These are phyloP conservation scores for Cucumis hystrix DNA, from an alignment of 306 rosid genomes.

Conservation along the genomic window DNA sequence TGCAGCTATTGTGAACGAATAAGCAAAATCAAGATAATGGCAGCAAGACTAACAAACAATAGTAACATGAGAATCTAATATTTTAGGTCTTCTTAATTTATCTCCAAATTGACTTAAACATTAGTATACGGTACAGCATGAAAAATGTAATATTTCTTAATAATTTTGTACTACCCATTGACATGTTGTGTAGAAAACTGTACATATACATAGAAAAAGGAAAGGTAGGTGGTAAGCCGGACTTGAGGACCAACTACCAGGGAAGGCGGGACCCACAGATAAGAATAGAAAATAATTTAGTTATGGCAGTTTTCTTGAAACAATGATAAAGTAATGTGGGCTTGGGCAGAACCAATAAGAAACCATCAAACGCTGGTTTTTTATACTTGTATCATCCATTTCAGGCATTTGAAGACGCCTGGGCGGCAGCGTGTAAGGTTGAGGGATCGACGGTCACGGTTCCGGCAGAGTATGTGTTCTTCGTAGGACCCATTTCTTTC, in stretches of 20 bases:
- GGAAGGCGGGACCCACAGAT: constrained; percentile 21
- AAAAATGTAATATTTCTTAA: neutral
- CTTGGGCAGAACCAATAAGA: neutral
- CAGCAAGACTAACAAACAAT: neutral
- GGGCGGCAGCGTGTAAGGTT: constrained; percentile 80
- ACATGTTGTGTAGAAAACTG: neutral
- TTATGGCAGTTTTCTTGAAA: constrained; percentile 37
- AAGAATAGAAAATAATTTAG: constrained; percentile 23
- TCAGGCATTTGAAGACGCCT: constrained; percentile 87
- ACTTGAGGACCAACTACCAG: constrained; percentile 9
- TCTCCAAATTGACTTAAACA: neutral
- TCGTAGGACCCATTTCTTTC: constrained; percentile 87
- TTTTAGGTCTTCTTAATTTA: neutral
- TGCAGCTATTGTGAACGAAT: neutral
- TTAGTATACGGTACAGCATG: neutral
- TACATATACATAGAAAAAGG: neutral
- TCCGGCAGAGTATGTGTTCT: constrained; percentile 47
- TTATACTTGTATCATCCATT: neutral
- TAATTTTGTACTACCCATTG: neutral
- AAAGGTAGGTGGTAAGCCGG: neutral
- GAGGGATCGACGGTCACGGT: constrained; percentile 61
- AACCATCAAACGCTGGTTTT: neutral
- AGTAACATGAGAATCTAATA: neutral
- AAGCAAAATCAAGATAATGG: neutral
- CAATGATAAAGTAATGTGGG: constrained; percentile 11